These are phyloP conservation scores for Ustilago cynodontis DNA, from an alignment of 1,284 basidiomycete species.

Conservation along the genomic window DNA sequence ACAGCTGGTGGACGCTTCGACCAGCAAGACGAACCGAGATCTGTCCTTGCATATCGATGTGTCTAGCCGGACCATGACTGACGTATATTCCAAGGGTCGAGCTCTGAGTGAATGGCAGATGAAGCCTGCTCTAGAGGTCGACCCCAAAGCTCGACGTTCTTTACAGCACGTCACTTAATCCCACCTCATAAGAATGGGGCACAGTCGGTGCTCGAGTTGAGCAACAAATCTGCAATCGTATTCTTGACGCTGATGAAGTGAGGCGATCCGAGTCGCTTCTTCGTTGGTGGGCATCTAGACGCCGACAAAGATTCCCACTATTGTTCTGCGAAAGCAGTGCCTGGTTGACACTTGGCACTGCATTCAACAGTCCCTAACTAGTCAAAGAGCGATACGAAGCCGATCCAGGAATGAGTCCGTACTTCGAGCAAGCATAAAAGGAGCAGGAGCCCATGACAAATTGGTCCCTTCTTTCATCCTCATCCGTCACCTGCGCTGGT, in stretches of 20 bases:
- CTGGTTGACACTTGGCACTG: not conserved
- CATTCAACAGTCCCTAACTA: not conserved
- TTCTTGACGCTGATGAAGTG: not conserved
- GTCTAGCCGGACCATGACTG: too few species aligned
- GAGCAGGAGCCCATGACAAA: not conserved
- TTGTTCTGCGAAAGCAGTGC: not conserved
- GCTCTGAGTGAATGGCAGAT: too few species aligned
- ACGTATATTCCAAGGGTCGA: too few species aligned
- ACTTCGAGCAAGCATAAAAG: not conserved
- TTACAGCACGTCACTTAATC: not conserved
- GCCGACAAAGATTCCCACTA: not conserved
- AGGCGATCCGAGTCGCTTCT: not conserved
- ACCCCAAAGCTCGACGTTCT: too few species aligned
- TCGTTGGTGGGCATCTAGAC: not conserved
- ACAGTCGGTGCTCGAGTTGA: not conserved
- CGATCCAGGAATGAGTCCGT: not conserved
- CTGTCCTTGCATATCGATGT: too few species aligned
- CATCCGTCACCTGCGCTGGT: not conserved
- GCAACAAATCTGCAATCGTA: not conserved
- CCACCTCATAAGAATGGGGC: not conserved
- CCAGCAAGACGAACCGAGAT: too few species aligned
- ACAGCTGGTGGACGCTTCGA: too few species aligned
- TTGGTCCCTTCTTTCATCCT: not conserved
- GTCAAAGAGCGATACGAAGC: not conserved
- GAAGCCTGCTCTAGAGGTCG: too few species aligned